Conservation (phyloP, 176 grass and related monocot species). For the Eleusine coracana region DNA sequence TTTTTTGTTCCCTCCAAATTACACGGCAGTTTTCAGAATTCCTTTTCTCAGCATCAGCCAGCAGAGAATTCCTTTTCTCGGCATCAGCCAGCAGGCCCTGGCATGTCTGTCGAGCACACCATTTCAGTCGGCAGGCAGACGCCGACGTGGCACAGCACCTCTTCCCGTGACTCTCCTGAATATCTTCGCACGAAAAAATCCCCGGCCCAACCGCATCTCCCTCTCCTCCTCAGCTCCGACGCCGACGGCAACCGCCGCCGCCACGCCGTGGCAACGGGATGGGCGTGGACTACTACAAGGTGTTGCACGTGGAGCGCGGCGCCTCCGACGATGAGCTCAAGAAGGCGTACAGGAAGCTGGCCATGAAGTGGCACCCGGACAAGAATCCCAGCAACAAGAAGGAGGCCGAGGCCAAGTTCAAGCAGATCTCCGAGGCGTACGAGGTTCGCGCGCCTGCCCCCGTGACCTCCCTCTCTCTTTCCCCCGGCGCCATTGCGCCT, state of each 20-base stretch:
- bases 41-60: neutral
- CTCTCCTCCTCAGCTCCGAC: neutral
- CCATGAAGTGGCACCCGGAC: conserved; percentile 87
- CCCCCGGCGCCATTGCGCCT: neutral
- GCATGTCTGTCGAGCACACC: too few relatives aligned
- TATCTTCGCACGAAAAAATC: neutral
- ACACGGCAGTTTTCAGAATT: neutral
- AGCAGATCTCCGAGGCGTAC: conserved; percentile 86
- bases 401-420: conserved; percentile 86
- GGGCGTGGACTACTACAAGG: conserved; percentile 78
- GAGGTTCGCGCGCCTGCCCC: conserved; percentile 48
- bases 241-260: neutral
- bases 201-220: neutral
- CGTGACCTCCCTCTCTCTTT: neutral
- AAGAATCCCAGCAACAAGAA: conserved; percentile 79
- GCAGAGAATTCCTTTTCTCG: neutral
- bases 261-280: conserved; percentile 35
- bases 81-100: neutral
- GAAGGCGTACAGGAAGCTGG: conserved; percentile 77
- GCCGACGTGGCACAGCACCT: neutral
- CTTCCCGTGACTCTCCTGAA: neutral
- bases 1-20: neutral
- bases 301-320: conserved; percentile 67
- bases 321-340: conserved; percentile 78
- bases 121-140: neutral